Base-by-base conservation (phyloP, 148 eudicot species). In the Polygonum maritimum region DNA sequence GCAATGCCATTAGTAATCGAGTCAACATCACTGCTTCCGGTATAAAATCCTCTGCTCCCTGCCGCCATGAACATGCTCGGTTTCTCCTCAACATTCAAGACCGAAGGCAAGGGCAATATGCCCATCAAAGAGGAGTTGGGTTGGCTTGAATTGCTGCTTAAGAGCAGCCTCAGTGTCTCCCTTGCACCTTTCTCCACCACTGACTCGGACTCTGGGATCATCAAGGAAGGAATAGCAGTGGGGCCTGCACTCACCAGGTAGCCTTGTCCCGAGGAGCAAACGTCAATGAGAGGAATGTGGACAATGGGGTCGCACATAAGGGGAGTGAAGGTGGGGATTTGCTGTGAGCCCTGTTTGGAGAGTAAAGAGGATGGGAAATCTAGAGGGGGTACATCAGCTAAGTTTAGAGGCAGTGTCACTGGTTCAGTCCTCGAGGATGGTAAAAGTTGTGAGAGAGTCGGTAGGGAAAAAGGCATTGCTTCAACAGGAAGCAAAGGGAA, bases 251-350 rank as follows among this genome's bases (percentile, higher is more conserved):
- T 94, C 40, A 92, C 96, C 74, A 95, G 81, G 82, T 89, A 95
- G 15, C 93, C 93, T 79, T 85, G 96, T 77, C 96, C 98, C 0
- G 97, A 92, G 69, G 96, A 94, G 85, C 96, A 95, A 26, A 92
- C 75, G 58, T 92, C 97, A 8, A 95, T 84, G 7, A 95, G 87
- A 3, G 97, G 98, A 55, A 92, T 82, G 75, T 95, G 97, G 36
- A 92, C 96, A 71, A 95, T 92, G 0, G 98, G 82, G 77, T 95
- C 98, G 15, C 97, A 90, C 82, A 90, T 89, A 19, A 92, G 81
- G 26, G 98, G 97, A 19, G 94, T 88, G 54, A 92, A 92, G 9
- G 89, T 83, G 16, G 87, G 85, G 48, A 92, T 80, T 77, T 91
- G 93, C 75, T 85, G 89, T 10, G 96, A 83, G 69, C 84, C 47